phyloP scores from a whole-genome alignment of 768 basidiomycete genomes.

The Trametes cubensis region DNA sequence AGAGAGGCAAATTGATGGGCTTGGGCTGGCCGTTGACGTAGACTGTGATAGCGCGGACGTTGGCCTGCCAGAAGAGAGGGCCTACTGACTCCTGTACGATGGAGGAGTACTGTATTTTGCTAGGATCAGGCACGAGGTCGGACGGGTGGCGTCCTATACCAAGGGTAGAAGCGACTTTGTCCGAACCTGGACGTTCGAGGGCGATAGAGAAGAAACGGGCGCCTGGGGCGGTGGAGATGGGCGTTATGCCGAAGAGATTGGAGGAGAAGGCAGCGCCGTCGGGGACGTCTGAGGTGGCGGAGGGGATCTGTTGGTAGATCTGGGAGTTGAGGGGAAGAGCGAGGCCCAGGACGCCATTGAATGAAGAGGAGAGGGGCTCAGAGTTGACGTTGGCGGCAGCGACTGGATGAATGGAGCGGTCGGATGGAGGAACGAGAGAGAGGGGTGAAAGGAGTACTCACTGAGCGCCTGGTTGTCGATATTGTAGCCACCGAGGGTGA shows the following conservation, averaged over 20 bases:
- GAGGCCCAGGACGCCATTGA: constrained; percentile 73
- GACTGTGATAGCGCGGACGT: constrained; percentile 59
- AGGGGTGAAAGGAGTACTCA: constrained; percentile 35
- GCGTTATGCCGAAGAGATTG: constrained; percentile 72
- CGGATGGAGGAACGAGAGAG: neutral
- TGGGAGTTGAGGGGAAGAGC: constrained; percentile 74
- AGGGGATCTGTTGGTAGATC: constrained; percentile 55
- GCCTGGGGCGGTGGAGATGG: constrained; percentile 51
- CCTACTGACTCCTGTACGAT: constrained; percentile 47
- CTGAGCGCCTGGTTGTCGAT: constrained; percentile 73
- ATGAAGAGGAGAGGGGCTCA: constrained; percentile 61
- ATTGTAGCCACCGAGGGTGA: constrained; percentile 64
- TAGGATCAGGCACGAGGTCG: constrained; percentile 53
- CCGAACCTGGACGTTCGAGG: constrained; percentile 68
- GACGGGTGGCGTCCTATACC: constrained; percentile 72
- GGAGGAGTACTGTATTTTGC: constrained; percentile 50
- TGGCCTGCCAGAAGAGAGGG: constrained; percentile 63
- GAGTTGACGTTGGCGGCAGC: constrained; percentile 55
- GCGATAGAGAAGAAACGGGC: constrained; percentile 68
- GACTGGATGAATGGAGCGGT: constrained; percentile 40
- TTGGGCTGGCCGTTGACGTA: constrained; percentile 51
- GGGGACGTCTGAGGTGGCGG: constrained; percentile 50
- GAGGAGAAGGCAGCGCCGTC: constrained; percentile 71
- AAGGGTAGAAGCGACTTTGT: constrained; percentile 56
- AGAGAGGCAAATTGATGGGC: constrained; percentile 45